Conservation (phyloP, 1,139 yeast species). For the Pneumocystis jirovecii region DNA sequence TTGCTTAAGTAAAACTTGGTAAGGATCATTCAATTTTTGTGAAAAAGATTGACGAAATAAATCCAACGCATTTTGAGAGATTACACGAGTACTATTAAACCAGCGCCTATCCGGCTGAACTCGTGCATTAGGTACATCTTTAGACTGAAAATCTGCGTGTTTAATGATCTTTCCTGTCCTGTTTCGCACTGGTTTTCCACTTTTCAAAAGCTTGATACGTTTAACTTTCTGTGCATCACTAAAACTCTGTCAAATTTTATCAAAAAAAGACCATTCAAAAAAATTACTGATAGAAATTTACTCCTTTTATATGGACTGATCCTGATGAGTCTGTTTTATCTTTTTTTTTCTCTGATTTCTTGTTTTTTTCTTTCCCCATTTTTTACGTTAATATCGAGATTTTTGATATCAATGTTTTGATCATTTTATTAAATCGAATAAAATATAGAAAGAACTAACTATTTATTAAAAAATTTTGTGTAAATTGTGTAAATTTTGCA, state of each 20-base stretch:
- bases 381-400: background rate
- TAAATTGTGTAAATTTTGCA: background rate
- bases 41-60: slow-evolving; percentile 94
- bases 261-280: background rate
- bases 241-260: background rate
- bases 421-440: background rate
- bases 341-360: background rate
- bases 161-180: slow-evolving; percentile 72
- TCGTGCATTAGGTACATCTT: slow-evolving; percentile 79
- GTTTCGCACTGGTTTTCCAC: slow-evolving; percentile 75
- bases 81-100: slow-evolving; percentile 96
- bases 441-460: background rate
- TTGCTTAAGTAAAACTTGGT: slow-evolving; percentile 73
- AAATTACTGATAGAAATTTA: background rate
- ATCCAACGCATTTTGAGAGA: slow-evolving; percentile 86
- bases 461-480: background rate
- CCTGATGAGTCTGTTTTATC: background rate
- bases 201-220: slow-evolving; percentile 81
- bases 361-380: background rate
- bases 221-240: slow-evolving; percentile 81
- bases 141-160: slow-evolving; percentile 80
- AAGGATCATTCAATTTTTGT: slow-evolving; percentile 70
- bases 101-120: slow-evolving; percentile 93
- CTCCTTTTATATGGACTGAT: background rate
- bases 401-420: background rate